Evolutionary conservation across 306 rosid species (phyloP), one percentile per base, ranked within the genome.

Genomic region (Dicorynia guianensis): DNA sequence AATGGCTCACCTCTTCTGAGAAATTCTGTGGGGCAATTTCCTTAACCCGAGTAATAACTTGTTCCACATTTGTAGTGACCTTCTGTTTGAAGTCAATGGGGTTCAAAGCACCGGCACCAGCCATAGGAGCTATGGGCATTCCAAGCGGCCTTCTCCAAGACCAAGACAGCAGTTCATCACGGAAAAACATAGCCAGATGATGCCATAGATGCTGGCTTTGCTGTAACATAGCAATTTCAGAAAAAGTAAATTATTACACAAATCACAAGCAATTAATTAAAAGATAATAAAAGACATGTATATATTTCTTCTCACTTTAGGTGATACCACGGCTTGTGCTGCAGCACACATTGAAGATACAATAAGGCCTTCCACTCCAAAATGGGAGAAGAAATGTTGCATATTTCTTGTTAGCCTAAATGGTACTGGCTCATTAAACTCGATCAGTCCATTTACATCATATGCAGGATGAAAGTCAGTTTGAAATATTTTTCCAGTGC

Each of bases 111-210:
- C 97, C 83, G 43, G 93, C 98, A 42, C 94, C 96, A 65, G 93
- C 84, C 73, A 92, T 79, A 34, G 96, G 84, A 54, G 90, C 90
- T 77, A 92, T 79, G 75, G 98, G 93, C 93, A 90, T 87, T 82
- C 99, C 99, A 9, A 90, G 89, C 17, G 98, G 98, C 85, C 98
- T 90, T 87, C 99, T 91, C 99, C 99, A 96, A 71, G 99, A 96
- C 98, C 97, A 96, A 43, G 99, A 96, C 71, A 96, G 85, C 44
- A 96, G 88, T 81, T 96, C 99, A 81, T 96, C 99, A 3, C 99
- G 98, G 91, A 96, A 96, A 76, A 96, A 96, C 99, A 96, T 96
- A 12, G 99, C 99, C 55, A 96, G 81, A 79, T 96, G 99, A 83
- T 96, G 96, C 99, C 99, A 92, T 11, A 96, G 82, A 79, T 96